Conservation (phyloP, 768 basidiomycete species). For the Hemileccinum impolitum region DNA sequence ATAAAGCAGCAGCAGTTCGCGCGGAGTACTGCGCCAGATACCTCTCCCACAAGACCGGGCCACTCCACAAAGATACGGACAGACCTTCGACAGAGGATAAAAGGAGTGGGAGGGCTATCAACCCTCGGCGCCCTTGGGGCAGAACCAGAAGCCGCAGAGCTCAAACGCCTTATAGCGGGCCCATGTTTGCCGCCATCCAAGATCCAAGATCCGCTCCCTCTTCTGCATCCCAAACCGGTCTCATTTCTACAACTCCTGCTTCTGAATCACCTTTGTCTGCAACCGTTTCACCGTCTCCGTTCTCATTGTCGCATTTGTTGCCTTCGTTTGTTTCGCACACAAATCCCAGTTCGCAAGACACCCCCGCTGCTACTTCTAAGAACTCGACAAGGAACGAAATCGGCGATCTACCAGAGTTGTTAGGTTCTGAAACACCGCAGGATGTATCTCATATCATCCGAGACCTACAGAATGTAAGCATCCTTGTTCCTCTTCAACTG, state of each 20-base stretch:
- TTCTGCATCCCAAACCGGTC: constrained; percentile 2
- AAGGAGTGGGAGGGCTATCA: constrained; percentile 31
- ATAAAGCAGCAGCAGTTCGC: constrained; percentile 26
- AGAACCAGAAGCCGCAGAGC: constrained; percentile 30
- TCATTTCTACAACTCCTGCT: neutral
- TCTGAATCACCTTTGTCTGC: constrained; percentile 4
- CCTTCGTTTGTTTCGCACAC: constrained; percentile 12
- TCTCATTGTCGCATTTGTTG: constrained; percentile 14
- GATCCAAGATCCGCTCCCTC: constrained; percentile 4
- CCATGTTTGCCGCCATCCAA: constrained; percentile 12
- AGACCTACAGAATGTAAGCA: constrained; percentile 31
- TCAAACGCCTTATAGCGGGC: constrained; percentile 12
- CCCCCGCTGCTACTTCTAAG: constrained; percentile 7
- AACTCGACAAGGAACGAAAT: constrained; percentile 11
- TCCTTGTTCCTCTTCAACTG: neutral
- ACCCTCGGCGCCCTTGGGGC: constrained; percentile 35
- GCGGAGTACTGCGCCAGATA: constrained; percentile 28
- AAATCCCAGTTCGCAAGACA: neutral
- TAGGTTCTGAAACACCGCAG: constrained; percentile 19
- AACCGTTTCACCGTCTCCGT: constrained; percentile 12
- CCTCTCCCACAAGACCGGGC: constrained; percentile 29
- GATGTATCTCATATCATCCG: constrained; percentile 19
- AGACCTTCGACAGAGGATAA: constrained; percentile 24
- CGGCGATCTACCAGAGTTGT: constrained; percentile 19
- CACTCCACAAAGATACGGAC: constrained; percentile 20